A percentile compares a stretch with the other conserved stretches of the same genome.
phyloP scores from a whole-genome alignment of 352 stramenopile species.

The Pythium graminicola region DNA sequence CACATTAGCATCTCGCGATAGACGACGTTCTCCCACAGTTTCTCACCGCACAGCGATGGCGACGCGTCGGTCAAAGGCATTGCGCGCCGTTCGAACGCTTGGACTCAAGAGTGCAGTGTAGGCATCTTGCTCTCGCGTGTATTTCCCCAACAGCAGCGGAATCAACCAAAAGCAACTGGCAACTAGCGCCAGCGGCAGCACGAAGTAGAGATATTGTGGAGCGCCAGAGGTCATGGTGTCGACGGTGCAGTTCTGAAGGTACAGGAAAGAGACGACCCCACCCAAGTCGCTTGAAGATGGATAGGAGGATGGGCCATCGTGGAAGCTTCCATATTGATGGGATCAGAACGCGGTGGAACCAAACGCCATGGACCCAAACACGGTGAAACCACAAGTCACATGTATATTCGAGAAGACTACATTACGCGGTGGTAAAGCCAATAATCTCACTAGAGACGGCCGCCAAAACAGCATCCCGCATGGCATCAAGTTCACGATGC shows the following conservation, averaged over 20 bases:
- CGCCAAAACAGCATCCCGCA: slow-evolving; percentile 28
- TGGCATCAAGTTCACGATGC: slow-evolving; percentile 58
- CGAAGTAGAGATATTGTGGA: slow-evolving; percentile 1
- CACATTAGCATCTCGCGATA: background rate
- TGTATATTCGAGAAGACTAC: background rate
- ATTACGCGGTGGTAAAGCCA: slow-evolving; percentile 8
- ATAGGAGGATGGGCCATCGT: too few relatives aligned
- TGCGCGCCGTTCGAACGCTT: slow-evolving; percentile 3
- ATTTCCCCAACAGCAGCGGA: background rate
- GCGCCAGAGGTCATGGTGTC: slow-evolving; percentile 1
- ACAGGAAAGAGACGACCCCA: background rate
- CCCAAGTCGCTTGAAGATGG: too few relatives aligned
- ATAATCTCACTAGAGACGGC: slow-evolving; percentile 1
- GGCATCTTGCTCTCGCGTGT: background rate
- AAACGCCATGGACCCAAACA: background rate
- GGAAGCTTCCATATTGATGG: too few relatives aligned
- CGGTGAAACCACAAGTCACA: background rate
- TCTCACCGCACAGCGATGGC: slow-evolving; percentile 3
- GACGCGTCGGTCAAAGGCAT: slow-evolving; percentile 3
- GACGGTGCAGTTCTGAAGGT: too few relatives aligned
- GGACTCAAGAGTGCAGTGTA: slow-evolving; percentile 6
- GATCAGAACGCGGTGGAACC: too few relatives aligned
- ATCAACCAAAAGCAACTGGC: background rate
- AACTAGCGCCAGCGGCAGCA: background rate
- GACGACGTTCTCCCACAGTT: background rate